Percentiles rank a stretch among this genome's conserved stretches.
Conservation (phyloP, 495 filamentous ascomycete genomes). For the Aspergillus ellipticus region DNA sequence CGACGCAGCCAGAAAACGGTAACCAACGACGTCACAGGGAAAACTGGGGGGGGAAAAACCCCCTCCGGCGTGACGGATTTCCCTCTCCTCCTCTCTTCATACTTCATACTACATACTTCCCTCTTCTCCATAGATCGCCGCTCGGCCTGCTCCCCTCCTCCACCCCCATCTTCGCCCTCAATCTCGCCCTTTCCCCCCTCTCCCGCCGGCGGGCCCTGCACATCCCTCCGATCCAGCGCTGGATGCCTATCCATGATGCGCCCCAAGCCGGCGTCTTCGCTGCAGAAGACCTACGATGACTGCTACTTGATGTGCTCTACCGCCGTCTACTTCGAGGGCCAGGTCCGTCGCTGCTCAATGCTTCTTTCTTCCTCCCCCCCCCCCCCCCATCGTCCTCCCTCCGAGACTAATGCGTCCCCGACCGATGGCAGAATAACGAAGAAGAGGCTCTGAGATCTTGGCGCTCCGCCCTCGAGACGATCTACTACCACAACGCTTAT, state of each 20-base stretch:
- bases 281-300: conserved; percentile 98
- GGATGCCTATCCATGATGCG: conserved; percentile 61
- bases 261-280: conserved; percentile 68
- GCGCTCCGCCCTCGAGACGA: conserved; percentile 86
- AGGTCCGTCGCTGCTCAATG: conserved; percentile 49
- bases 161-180: conserved; percentile 18
- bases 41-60: conserved; percentile 10
- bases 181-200: conserved; percentile 8
- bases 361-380: background rate
- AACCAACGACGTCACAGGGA: conserved; percentile 46
- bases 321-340: conserved; percentile 89
- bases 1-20: background rate
- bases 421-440: conserved; percentile 71
- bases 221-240: conserved; percentile 1
- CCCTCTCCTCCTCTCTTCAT: background rate
- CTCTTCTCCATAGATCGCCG: background rate
- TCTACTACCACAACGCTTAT: conserved; percentile 82
- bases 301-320: conserved; percentile 91
- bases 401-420: background rate
- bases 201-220: conserved; percentile 25
- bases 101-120: background rate
- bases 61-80: background rate
- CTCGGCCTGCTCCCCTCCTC: background rate
- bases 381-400: background rate
- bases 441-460: conserved; percentile 87